phyloP scores from a whole-genome alignment of 306 rosid species.

The Cucurbita argyrosperma region DNA sequence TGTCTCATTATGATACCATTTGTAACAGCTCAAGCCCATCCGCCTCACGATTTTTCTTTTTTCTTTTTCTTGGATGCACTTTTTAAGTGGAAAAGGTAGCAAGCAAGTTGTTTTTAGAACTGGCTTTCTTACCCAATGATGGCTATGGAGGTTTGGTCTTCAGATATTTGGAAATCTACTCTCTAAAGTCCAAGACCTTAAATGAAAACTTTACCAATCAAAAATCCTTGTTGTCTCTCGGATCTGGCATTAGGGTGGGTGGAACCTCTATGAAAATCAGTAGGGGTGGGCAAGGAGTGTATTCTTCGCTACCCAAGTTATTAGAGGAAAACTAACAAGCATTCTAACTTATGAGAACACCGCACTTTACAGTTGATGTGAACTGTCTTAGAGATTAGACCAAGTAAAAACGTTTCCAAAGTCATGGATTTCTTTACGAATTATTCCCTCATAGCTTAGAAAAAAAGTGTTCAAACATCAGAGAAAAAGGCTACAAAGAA shows the following conservation, averaged over 20 bases:
- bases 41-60: too few species aligned
- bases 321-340: neutral
- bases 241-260: neutral
- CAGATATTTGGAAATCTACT: neutral
- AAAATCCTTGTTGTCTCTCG: neutral
- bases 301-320: neutral
- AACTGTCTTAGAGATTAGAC: neutral
- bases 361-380: neutral
- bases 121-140: neutral
- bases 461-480: neutral
- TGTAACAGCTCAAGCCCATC: too few species aligned
- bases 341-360: neutral
- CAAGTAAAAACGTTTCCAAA: neutral
- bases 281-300: neutral
- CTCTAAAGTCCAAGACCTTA: neutral
- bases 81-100: neutral
- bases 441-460: neutral
- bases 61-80: neutral
- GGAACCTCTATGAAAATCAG: neutral
- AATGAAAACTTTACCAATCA: neutral
- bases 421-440: neutral
- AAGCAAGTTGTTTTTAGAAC: neutral
- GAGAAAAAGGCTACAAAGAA: neutral
- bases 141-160: neutral
- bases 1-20: too few species aligned